phyloP scores from a whole-genome alignment of 371 early-diverging fungal genomes.

The Chytridiales sp. region DNA sequence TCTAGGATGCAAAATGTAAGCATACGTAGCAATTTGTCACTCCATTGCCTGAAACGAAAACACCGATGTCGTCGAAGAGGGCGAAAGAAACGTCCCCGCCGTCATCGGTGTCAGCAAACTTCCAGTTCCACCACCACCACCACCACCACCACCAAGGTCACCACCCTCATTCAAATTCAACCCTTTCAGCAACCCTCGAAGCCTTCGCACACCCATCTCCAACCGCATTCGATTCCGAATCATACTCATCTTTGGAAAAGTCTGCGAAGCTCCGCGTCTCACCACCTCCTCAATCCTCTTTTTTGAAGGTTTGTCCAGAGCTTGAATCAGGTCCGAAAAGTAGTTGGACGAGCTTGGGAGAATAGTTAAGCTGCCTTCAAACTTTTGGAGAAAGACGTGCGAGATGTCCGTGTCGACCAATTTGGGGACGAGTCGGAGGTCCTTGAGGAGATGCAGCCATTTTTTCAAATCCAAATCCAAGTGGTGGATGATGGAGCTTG shows the following conservation, averaged over 20 bases:
- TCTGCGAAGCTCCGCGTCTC: constrained; percentile 59
- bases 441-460: constrained; percentile 78
- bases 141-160: too few relatives aligned
- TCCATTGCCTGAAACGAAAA: too few relatives aligned
- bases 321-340: constrained; percentile 61
- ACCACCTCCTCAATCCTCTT: constrained; percentile 60
- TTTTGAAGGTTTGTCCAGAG: constrained; percentile 71
- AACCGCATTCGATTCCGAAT: constrained; percentile 74
- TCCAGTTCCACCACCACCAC: too few relatives aligned
- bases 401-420: constrained; percentile 78
- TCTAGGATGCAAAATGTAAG: too few relatives aligned
- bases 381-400: constrained; percentile 80
- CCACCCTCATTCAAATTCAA: too few relatives aligned
- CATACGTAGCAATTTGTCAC: too few relatives aligned
- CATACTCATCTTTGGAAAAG: constrained; percentile 82
- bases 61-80: too few relatives aligned
- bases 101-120: too few relatives aligned
- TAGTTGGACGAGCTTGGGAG: constrained; percentile 58
- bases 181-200: too few relatives aligned
- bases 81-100: too few relatives aligned
- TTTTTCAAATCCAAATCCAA: constrained; percentile 84
- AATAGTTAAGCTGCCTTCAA: constrained; percentile 86
- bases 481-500: constrained; percentile 72
- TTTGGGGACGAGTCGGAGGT: constrained; percentile 73
- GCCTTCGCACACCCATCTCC: too few relatives aligned